phyloP scores from a whole-genome alignment of 441 rosid genomes.

The Breynia disticha region DNA sequence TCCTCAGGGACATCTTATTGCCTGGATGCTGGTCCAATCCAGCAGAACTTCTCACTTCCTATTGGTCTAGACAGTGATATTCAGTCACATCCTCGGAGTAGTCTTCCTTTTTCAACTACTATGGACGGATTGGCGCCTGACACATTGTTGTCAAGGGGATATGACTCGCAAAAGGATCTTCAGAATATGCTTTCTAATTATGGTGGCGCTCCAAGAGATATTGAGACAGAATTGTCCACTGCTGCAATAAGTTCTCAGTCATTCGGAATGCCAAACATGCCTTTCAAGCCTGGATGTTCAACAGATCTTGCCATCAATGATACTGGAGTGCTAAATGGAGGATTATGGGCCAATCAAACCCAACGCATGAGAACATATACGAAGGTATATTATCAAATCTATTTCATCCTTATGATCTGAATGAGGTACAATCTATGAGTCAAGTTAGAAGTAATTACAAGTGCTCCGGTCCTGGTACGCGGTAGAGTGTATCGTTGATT shows the following conservation, averaged over 20 bases:
- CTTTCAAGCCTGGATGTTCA: slow-evolving; percentile 67
- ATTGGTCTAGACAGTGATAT: slow-evolving; percentile 69
- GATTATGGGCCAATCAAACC: slow-evolving; percentile 74
- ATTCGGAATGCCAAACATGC: slow-evolving; percentile 70
- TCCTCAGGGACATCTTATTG: slow-evolving; percentile 96
- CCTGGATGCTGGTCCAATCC: slow-evolving; percentile 61
- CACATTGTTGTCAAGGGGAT: slow-evolving; percentile 62
- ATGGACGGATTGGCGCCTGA: slow-evolving; percentile 68
- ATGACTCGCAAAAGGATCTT: slow-evolving; percentile 87
- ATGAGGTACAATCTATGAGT: neutral
- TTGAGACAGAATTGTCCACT: slow-evolving; percentile 87
- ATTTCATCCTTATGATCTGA: neutral
- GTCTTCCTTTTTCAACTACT: slow-evolving; percentile 52
- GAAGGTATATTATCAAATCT: slow-evolving; percentile 41
- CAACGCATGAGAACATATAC: slow-evolving; percentile 91
- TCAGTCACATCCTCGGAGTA: slow-evolving; percentile 61
- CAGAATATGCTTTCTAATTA: slow-evolving; percentile 80
- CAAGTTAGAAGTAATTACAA: no score
- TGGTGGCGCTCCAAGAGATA: slow-evolving; percentile 66
- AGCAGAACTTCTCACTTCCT: slow-evolving; percentile 61
- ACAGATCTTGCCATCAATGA: slow-evolving; percentile 69
- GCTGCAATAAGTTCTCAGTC: slow-evolving; percentile 88
- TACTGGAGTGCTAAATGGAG: slow-evolving; percentile 62
- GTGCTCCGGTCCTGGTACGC: no score
- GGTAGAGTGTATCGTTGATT: no score